Percentiles rank a stretch among this genome's conserved stretches.
phyloP scores from a whole-genome alignment of 257 asterid species.

The Solanum megistacrolobum region DNA sequence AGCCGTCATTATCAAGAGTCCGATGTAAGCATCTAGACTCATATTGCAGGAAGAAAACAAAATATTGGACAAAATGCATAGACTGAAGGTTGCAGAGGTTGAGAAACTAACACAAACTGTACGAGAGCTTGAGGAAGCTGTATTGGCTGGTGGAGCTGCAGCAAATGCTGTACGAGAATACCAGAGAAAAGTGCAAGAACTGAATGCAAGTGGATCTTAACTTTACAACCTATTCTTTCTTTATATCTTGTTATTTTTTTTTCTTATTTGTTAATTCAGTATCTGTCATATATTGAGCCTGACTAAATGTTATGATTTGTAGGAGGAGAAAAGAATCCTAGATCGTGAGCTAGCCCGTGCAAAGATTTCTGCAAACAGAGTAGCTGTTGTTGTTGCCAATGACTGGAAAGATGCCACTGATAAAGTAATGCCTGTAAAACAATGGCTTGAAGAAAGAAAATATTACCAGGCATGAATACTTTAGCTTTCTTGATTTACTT shows the following conservation, averaged over 20 bases:
- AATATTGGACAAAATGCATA: neutral
- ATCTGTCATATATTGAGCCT: neutral
- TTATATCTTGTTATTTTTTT: neutral
- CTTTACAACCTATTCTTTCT: neutral
- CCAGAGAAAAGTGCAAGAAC: neutral
- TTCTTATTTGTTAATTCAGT: neutral
- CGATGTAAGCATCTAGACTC: neutral
- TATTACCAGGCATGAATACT: constrained; percentile 51
- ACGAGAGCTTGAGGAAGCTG: neutral
- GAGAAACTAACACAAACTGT: neutral
- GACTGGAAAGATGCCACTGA: constrained; percentile 95
- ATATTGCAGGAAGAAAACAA: neutral
- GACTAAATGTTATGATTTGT: constrained; percentile 22
- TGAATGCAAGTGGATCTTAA: neutral
- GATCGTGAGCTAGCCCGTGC: constrained; percentile 96
- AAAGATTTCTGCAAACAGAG: constrained; percentile 91
- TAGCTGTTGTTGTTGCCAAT: constrained; percentile 88
- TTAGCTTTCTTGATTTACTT: neutral
- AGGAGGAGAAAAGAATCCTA: constrained; percentile 83
- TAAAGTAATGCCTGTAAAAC: constrained; percentile 98
- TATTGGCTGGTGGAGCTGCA: neutral
- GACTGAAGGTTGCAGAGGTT: neutral
- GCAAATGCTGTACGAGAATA: neutral
- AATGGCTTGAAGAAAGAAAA: constrained; percentile 97
- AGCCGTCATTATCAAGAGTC: neutral